Evolutionary conservation across 2,329 filamentous ascomycete species (phyloP), one percentile per base, ranked within the genome.

Genomic region (Talaromyces pinophilus): DNA sequence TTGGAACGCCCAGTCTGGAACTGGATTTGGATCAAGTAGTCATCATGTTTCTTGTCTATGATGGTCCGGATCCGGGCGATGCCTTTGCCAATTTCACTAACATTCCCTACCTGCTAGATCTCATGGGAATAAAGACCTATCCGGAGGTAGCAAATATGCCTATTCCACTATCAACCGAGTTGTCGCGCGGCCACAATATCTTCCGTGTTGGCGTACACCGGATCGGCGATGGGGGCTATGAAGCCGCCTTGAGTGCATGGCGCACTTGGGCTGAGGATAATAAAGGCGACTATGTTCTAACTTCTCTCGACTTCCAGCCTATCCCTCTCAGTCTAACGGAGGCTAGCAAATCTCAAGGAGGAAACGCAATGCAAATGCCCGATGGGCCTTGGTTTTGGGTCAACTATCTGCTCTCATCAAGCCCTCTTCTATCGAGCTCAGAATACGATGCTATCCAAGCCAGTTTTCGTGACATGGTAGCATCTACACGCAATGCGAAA

Each of bases 11-110:
- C 2, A 69, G 71, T 55, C 22, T 73, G 33, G 68, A 68, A n/a
- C 69, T 77, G 0, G 73, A 75, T 48, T 69, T 77, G 15, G 74
- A 77, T 59, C 70, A 77, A 70, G 70, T 69, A 8, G 74, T 74
- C 52, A 68, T 77, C 60, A 70, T 78, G 72, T 77, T 77, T 65
- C 67, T 77, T 7, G 76, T 78, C 52, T 77, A 78, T 61, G 76
- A 78, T 59, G 76, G 76, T 0, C 69, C 72, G 7, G 73, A 78
- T 50, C 67, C 76, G 3, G 76, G 76, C 1, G 38, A 71, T 55
- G 73, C 74, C 0, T 78, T 78, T 64, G 54, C 63, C 17, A 77
- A 77, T 64, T 77, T 78, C 67, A 77, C 75, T 5, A 69, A 62
- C 33, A 75, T 77, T 15, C 73, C 76, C 6, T 64, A 71, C 48